Base-by-base conservation (phyloP, 805 yeast species). In the Tetrapisispora namnaoensis region DNA sequence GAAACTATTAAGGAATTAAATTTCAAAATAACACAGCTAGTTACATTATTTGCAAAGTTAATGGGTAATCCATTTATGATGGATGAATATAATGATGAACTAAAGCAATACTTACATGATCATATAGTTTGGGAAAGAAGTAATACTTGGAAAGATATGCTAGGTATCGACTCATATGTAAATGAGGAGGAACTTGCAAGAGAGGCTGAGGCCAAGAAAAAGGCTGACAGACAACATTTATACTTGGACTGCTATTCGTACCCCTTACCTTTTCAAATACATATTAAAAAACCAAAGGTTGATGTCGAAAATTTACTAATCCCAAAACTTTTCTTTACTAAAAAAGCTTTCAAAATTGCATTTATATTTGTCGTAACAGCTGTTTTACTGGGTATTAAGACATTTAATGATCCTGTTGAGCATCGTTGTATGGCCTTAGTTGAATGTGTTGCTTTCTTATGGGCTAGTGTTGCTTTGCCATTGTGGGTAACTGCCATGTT, bases 401-500 rank as follows among this genome's bases (percentile, higher is more conserved):
- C 87, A 0, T 75, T 82, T 52, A 75, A 80, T 52, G 86, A 81
- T 58, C 68, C 69, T 37, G 79, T 76, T 4, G 79, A 82, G 60
- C 76, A 74, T 56, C 75, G 83, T 57, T 78, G 84, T 63, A 74
- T 82, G 72, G 86, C 86, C 6, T 69, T 82, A 24, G 76, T 82
- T 40, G 83, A 75, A 11, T 77, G 83, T 53, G 61, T 71, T 65
- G 71, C 97, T 0, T 66, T 91, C 42, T 70, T 88, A 42, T 91
- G 98, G 98, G 97, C 98, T 1, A 84, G 95, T 11, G 99, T 91
- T 62, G 84, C 96, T 0, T 78, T 91, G 53, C 98, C 98, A 9
- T 71, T 91, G 44, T 91, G 86, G 67, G 90, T 85, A n/a, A 93
- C 98, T 3, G 85, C 96, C 1, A 66, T 91, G 51, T 60, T 86